Evolutionary conservation across 495 filamentous ascomycete genomes (phyloP).

Genomic region (Gamarada debralockiae): DNA sequence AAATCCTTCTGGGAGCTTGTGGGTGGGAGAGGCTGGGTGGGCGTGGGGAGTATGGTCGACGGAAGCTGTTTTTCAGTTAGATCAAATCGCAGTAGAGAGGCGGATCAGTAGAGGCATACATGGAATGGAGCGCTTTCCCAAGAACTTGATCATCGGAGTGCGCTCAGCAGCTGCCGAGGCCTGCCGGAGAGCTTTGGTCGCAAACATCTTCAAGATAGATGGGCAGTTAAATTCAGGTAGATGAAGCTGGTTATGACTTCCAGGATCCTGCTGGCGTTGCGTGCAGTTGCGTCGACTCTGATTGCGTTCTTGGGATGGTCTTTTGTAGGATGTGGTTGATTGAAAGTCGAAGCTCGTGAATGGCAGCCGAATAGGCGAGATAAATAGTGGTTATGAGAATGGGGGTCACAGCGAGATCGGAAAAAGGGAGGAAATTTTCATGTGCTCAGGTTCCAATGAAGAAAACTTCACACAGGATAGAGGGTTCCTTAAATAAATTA

Average conservation of each 20-base stretch:
- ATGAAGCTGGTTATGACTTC: constrained; percentile 11
- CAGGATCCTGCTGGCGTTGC: constrained; percentile 2
- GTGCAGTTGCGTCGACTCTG: neutral
- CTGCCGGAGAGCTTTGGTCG: constrained; percentile 62
- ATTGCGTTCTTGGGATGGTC: neutral
- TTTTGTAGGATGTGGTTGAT: neutral
- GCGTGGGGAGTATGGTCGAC: constrained; percentile 68
- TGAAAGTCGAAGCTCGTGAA: too few relatives aligned
- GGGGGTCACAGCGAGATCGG: neutral
- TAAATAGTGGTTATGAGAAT: too few relatives aligned
- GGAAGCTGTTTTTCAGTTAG: constrained; percentile 44
- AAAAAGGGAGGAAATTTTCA: neutral
- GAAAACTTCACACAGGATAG: too few relatives aligned
- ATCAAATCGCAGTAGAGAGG: constrained; percentile 4
- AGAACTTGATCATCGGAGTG: constrained; percentile 83
- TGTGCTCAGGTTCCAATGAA: too few relatives aligned
- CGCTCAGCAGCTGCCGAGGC: constrained; percentile 59
- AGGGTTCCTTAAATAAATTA: too few relatives aligned
- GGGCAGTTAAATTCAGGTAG: neutral
- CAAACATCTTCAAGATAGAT: constrained; percentile 42
- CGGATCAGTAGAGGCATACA: constrained; percentile 48
- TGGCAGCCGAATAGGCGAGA: constrained; percentile 1
- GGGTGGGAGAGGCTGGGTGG: constrained; percentile 43
- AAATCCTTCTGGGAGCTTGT: constrained; percentile 34
- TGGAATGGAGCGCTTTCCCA: constrained; percentile 82